These are phyloP conservation scores for Pleurotus sapidus DNA, from an alignment of 768 basidiomycete genomes.

Conservation along the genomic window DNA sequence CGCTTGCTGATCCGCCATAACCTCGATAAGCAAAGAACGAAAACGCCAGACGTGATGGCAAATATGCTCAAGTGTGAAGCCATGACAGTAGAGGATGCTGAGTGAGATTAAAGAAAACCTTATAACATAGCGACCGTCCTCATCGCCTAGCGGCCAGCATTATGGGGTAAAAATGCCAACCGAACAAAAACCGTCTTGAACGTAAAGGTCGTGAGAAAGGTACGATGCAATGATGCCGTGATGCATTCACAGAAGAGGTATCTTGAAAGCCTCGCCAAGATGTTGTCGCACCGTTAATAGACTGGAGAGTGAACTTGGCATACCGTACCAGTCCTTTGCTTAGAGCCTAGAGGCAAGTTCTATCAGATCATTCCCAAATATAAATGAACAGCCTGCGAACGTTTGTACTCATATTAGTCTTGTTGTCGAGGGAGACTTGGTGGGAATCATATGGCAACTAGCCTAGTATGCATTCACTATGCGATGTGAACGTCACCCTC, in stretches of 20 bases:
- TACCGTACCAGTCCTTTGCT: too few relatives aligned
- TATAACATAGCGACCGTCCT: neutral
- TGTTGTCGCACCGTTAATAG: neutral
- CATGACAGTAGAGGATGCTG: neutral
- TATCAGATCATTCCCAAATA: neutral
- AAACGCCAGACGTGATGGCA: neutral
- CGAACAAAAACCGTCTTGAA: neutral
- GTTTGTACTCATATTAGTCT: neutral
- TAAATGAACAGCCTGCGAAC: neutral
- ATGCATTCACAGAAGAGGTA: conserved; percentile 1
- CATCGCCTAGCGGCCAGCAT: neutral
- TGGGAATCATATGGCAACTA: too few relatives aligned
- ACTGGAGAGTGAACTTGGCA: neutral
- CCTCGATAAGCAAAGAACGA: neutral
- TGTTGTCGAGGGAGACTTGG: neutral
- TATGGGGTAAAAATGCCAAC: neutral
- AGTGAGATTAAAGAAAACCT: neutral
- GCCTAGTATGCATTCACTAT: too few relatives aligned
- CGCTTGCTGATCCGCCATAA: neutral
- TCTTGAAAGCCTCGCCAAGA: neutral
- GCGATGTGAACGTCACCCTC: too few relatives aligned
- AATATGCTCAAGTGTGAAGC: neutral
- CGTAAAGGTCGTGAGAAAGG: neutral
- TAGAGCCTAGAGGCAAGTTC: too few relatives aligned
- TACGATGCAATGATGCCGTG: neutral